Base-by-base conservation (phyloP, 352 stramenopile species). In the Globisporangium spiculum region DNA sequence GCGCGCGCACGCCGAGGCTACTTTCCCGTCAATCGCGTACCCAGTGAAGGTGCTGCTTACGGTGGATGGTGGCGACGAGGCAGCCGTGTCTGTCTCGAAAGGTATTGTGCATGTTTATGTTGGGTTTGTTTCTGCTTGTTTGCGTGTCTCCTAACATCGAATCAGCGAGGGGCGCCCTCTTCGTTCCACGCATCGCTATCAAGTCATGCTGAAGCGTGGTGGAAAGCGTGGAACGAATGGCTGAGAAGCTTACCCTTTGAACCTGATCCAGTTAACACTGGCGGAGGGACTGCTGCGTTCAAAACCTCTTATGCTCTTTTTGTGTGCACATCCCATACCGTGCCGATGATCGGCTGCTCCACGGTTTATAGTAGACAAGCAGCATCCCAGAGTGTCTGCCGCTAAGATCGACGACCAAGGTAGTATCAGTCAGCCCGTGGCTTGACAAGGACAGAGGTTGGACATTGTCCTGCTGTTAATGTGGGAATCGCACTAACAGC, bases 201-300 rank as follows among this genome's bases (percentile, higher is more conserved):
- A 30, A 50, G 32, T 46, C 18, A 53, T 48, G 12, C 10, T 60
- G 54, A 36, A 6, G 24, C 5, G 12, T 38, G 7, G 22, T 10
- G 14, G 27, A 18, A 24, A 41, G 36, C 26, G 34, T 66, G 62
- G 57, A 41, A 53, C 65, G 64, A 77, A 81, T 75, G 77, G 77
- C 77, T 84, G 77, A 84, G 77, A 84, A 79, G 77, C 66, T 71
- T 81, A 84, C 77, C 71, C 77, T 84, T 84, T 78, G 75, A 75
- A 84, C 77, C 77, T 84, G 77, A 84, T 84, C 77, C 77, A 84
- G 77, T 80, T 84, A 80, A 72, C 73, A 81, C 77, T 84, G 77
- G 77, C 77, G 77, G 77, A 84, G 77, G 77, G 77, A 84, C 75
- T 80, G 77, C 77, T 84, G 77, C 58, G 60, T 63, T 72, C 68